A percentile compares a stretch with the other conserved stretches of the same genome.
Evolutionary conservation across 805 yeast genomes (phyloP).

Genomic region (Candida fluviatilis): DNA sequence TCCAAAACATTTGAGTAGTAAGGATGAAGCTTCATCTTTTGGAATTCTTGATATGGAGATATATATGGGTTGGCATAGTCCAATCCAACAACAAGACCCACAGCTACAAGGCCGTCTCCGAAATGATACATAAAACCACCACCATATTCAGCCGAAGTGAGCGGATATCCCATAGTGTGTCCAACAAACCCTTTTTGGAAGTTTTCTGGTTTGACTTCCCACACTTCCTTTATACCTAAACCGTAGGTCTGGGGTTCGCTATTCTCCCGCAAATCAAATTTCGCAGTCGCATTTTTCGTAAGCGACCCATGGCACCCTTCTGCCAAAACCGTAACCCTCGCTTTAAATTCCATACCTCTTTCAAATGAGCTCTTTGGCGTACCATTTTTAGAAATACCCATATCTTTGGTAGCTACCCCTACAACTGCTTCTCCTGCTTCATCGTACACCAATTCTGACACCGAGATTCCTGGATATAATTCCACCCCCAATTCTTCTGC

Average conservation of each 20-base stretch:
- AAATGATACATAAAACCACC: constrained; percentile 98
- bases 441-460: constrained; percentile 65
- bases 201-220: constrained; percentile 87
- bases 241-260: constrained; percentile 87
- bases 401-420: constrained; percentile 93
- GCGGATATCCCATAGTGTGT: constrained; percentile 89
- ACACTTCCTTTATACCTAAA: constrained; percentile 91
- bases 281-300: constrained; percentile 68
- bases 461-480: constrained; percentile 85
- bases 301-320: constrained; percentile 99
- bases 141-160: constrained; percentile 72
- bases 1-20: constrained; percentile 66
- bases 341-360: constrained; percentile 95
- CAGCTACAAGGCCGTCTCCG: constrained; percentile 86
- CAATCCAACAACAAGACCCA: constrained; percentile 91
- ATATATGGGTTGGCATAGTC: constrained; percentile 94
- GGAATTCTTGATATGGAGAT: constrained; percentile 95
- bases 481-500: constrained; percentile 96
- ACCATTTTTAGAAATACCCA: constrained; percentile 78
- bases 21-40: constrained; percentile 89
- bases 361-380: constrained; percentile 80
- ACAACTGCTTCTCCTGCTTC: constrained; percentile 54
- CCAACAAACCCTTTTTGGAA: constrained; percentile 77
- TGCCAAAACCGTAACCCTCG: constrained; percentile 83
- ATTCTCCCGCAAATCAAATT: constrained; percentile 62